These are phyloP conservation scores for Corylus americana DNA, from an alignment of 306 rosid species.

Conservation along the genomic window DNA sequence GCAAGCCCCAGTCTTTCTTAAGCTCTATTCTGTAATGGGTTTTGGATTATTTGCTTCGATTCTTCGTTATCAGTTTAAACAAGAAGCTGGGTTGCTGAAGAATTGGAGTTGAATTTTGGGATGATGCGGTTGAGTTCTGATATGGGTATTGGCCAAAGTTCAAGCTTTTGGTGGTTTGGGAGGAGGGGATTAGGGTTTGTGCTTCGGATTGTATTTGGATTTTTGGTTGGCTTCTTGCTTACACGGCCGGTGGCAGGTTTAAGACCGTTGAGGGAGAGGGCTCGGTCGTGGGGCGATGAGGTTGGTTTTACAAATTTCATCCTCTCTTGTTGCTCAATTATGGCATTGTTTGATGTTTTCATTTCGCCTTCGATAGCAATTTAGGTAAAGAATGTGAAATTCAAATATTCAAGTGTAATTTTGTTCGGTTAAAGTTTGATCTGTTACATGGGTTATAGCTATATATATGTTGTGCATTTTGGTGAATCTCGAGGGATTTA, in stretches of 20 bases:
- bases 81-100: slow-evolving; percentile 25
- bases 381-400: neutral
- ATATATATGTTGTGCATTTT: neutral
- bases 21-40: slow-evolving; percentile 51
- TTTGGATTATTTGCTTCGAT: slow-evolving; percentile 29
- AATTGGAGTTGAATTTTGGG: slow-evolving; percentile 46
- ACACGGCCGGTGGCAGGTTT: slow-evolving; percentile 64
- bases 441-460: neutral
- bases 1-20: slow-evolving; percentile 59
- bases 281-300: slow-evolving; percentile 97
- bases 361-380: neutral
- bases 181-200: slow-evolving; percentile 40
- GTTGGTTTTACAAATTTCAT: slow-evolving; percentile 41
- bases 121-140: slow-evolving; percentile 42
- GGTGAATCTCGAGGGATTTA: neutral
- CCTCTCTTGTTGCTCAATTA: slow-evolving; percentile 6
- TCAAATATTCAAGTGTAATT: neutral
- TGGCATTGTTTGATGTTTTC: slow-evolving; percentile 2
- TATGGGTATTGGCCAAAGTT: slow-evolving; percentile 45
- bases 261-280: slow-evolving; percentile 86
- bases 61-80: slow-evolving; percentile 33
- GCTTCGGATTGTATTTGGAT: slow-evolving; percentile 39
- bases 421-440: neutral
- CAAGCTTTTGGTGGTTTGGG: slow-evolving; percentile 37
- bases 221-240: slow-evolving; percentile 45